Base-by-base conservation (phyloP, 1,139 yeast species). In the Saccharomyces hybrid region DNA sequence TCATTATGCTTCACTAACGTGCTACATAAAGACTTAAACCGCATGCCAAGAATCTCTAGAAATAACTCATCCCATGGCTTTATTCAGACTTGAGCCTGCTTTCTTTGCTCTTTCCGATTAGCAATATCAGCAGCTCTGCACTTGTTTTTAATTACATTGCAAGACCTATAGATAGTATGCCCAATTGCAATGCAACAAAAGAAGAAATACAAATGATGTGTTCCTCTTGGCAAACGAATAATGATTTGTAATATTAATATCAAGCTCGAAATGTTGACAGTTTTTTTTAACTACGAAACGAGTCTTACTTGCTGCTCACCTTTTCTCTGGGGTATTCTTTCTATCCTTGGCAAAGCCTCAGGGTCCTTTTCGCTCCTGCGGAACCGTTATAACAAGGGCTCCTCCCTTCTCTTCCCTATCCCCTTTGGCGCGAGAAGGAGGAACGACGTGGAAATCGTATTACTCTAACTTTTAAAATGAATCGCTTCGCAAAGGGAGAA, bases 281-380 rank as follows among this genome's bases (percentile, higher is more conserved):
- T 47, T 19, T 26, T 46, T 11, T 46, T 28, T 4, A 13, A 23
- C 14, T 47, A 34, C 19, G 25, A 34, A 14, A 19, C 13, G 46
- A 23, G 9, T 8, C n/a, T 19, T 13, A n/a, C 26, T 41, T 19
- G 11, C 16, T 11, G 6, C 13, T 8, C 13, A 11, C 25, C 3
- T 16, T 19, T 7, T 8, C 25, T n/a, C 8, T 32, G 38, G 6
- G 7, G 38, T 38, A 38, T 11, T 16, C 25, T 19, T 38, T 38
- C 19, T 19, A 38, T 38, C n/a, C 26, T 38, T 38, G 26, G 25
- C 44, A 38, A 19, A 38, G n/a, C n/a, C 26, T 38, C 44, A 38
- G 44, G 44, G 44, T 38, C 44, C 19, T 38, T 34, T 34, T 34
- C 44, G 44, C 44, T 38, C 44, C 44, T 38, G 44, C 26, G 23